phyloP scores from a whole-genome alignment of 768 basidiomycete genomes.

The Mycena galericulata region DNA sequence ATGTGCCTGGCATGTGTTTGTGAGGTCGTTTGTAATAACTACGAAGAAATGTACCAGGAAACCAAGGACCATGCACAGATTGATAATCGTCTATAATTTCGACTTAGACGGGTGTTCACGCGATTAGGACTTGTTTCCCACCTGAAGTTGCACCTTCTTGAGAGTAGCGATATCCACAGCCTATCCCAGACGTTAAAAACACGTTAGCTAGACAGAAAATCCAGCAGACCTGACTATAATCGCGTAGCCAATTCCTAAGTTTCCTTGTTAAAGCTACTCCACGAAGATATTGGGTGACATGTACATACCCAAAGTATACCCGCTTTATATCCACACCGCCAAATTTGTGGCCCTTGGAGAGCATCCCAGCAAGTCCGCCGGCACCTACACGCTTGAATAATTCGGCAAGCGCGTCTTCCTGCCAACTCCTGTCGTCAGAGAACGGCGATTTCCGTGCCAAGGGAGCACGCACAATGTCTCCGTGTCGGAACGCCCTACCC shows the following conservation, averaged over 20 bases:
- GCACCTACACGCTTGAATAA: conserved; percentile 66
- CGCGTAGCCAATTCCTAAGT: conserved; percentile 85
- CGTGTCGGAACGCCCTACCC: conserved; percentile 87
- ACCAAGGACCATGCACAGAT: conserved; percentile 90
- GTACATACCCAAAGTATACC: conserved; percentile 79
- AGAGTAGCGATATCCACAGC: conserved; percentile 87
- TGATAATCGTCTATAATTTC: conserved; percentile 78
- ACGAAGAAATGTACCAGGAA: conserved; percentile 70
- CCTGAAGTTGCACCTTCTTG: conserved; percentile 78
- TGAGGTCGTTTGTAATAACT: neutral
- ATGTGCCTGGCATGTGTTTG: conserved; percentile 63
- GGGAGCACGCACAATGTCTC: conserved; percentile 76
- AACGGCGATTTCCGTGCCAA: conserved; percentile 36
- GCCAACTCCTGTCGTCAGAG: conserved; percentile 30
- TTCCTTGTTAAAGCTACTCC: neutral
- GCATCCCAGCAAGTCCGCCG: conserved; percentile 65
- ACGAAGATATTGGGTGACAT: neutral
- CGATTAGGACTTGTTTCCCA: conserved; percentile 41
- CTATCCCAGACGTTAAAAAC: conserved; percentile 45
- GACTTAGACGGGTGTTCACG: neutral
- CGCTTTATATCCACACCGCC: conserved; percentile 85
- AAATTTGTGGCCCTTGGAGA: conserved; percentile 78
- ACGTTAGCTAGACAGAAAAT: neutral
- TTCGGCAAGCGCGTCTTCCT: conserved; percentile 80
- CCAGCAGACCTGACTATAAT: conserved; percentile 77